A percentile compares a stretch with the other conserved stretches of the same genome.
Conservation (phyloP, 306 rosid genomes). For the Glycyrrhiza uralensis region DNA sequence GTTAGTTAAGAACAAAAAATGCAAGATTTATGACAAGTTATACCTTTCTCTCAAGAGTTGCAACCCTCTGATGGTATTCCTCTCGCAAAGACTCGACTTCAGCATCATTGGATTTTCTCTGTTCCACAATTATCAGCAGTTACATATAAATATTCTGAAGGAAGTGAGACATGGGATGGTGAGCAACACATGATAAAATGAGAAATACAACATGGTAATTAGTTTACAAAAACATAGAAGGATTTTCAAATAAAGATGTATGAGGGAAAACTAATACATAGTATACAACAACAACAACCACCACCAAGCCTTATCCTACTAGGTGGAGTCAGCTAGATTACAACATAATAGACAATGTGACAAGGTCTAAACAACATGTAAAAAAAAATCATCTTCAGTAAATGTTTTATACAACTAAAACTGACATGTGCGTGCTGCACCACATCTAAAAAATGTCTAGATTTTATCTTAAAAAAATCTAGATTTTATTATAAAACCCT, state of each 20-base stretch:
- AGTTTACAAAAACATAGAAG: not conserved
- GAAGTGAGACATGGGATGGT: not conserved
- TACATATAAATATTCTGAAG: conserved; percentile 20
- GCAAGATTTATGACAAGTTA: conserved; percentile 3
- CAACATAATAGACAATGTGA: not conserved
- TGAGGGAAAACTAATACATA: conserved; percentile 7
- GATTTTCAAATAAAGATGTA: not conserved
- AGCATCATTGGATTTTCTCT: conserved; percentile 94
- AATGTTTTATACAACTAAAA: conserved; percentile 1
- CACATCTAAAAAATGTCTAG: too few species aligned
- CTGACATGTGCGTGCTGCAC: not conserved
- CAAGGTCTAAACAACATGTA: not conserved
- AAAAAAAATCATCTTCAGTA: not conserved
- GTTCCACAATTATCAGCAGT: conserved; percentile 44
- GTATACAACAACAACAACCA: not conserved
- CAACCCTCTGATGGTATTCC: conserved; percentile 95
- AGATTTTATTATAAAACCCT: not conserved
- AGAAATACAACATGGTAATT: not conserved
- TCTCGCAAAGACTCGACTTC: conserved; percentile 95
- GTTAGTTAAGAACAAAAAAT: conserved; percentile 5
- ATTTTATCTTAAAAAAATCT: not conserved
- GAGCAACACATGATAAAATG: conserved; percentile 4
- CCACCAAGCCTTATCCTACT: too few species aligned
- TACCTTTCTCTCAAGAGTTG: conserved; percentile 93
- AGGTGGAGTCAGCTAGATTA: too few species aligned